Conservation (phyloP, 306 rosid genomes). For the Biancaea sappan region DNA sequence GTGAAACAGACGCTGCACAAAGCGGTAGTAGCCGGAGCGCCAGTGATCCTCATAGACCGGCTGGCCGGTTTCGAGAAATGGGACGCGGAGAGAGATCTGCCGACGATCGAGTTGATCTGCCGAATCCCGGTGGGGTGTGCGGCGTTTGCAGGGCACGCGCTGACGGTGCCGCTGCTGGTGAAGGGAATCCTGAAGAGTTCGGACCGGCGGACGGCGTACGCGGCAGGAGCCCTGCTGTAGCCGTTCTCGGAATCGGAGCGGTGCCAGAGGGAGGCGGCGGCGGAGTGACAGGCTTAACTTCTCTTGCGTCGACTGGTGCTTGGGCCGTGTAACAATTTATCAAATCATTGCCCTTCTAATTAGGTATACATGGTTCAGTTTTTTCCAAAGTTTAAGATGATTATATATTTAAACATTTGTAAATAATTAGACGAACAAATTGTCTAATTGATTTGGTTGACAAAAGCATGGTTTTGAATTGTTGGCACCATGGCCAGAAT, state of each 20-base stretch:
- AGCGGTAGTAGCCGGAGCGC: conserved; percentile 75
- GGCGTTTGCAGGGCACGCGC: conserved; percentile 70
- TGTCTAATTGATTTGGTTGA: too few relatives aligned
- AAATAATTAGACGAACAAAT: too few relatives aligned
- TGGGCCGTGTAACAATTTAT: too few relatives aligned
- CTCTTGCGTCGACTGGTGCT: too few relatives aligned
- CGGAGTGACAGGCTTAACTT: too few relatives aligned
- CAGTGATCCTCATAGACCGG: conserved; percentile 62
- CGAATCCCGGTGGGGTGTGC: conserved; percentile 60
- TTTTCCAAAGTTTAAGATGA: too few relatives aligned
- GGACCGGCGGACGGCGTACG: conserved; percentile 87
- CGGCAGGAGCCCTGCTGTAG: conserved; percentile 81
- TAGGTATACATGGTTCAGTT: too few relatives aligned
- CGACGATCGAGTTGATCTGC: conserved; percentile 79
- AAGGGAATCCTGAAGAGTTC: conserved; percentile 79
- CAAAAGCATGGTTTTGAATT: too few relatives aligned
- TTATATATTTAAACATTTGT: too few relatives aligned
- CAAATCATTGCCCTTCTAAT: too few relatives aligned
- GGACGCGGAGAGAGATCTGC: conserved; percentile 81
- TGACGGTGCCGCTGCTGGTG: conserved; percentile 82
- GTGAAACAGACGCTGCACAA: conserved; percentile 76
- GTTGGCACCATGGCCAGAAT: too few relatives aligned
- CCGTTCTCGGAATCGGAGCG: conserved; percentile 74
- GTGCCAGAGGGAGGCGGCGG: conserved; percentile 70
- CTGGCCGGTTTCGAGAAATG: conserved; percentile 80